Conservation (phyloP, 1,284 basidiomycete genomes). For the Agaricales sp. region DNA sequence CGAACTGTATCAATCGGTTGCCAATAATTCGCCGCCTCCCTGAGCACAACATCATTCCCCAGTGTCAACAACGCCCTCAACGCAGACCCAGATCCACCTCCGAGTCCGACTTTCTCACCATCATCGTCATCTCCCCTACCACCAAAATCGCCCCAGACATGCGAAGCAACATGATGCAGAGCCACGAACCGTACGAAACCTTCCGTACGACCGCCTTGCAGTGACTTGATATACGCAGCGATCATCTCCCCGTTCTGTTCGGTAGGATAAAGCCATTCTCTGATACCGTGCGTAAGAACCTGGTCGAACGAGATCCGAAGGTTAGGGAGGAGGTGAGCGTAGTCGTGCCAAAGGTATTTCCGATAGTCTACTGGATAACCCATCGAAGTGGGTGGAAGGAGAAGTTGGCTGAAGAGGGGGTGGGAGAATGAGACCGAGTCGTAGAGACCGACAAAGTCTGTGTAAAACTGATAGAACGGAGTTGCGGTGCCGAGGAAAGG, state of each 20-base stretch:
- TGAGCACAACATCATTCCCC: conserved; percentile 34
- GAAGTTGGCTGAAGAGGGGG: conserved; percentile 60
- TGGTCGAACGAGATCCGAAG: conserved; percentile 38
- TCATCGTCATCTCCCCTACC: conserved; percentile 9
- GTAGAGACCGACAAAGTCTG: conserved; percentile 84
- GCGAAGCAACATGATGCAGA: conserved; percentile 70
- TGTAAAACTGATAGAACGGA: conserved; percentile 93
- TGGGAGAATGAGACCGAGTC: conserved; percentile 88
- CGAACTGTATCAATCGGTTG: conserved; percentile 22
- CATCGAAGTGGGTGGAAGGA: conserved; percentile 73
- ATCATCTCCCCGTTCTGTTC: conserved; percentile 65
- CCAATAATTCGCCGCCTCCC: conserved; percentile 44
- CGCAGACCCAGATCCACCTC: conserved; percentile 32
- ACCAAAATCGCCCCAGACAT: conserved; percentile 60
- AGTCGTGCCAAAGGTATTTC: conserved; percentile 78
- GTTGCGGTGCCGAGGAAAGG: conserved; percentile 56
- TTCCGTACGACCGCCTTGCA: conserved; percentile 27
- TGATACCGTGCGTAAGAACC: conserved; percentile 36
- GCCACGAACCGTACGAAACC: conserved; percentile 68
- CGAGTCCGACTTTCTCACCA: conserved; percentile 13
- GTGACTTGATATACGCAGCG: conserved; percentile 42
- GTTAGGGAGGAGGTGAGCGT: conserved; percentile 47
- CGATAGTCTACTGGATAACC: conserved; percentile 80
- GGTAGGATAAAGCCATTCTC: conserved; percentile 61
- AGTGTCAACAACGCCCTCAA: conserved; percentile 42